Evolutionary conservation across 208 protist genomes (phyloP), one percentile per base, ranked within the genome.

Genomic region (Leishmania mexicana): DNA sequence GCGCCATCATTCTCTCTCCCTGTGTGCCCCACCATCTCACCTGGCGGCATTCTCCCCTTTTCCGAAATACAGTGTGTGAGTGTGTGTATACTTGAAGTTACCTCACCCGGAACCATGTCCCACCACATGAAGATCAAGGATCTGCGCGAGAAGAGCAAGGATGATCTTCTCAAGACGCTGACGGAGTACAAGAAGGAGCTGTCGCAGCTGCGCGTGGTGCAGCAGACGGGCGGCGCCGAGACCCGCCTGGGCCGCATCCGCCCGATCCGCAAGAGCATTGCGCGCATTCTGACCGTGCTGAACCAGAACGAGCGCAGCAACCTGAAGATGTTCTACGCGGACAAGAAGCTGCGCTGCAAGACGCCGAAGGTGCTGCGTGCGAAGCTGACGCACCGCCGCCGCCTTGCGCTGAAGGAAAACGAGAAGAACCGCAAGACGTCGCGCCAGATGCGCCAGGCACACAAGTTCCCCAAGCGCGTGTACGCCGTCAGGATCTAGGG

Each of bases 121-220:
- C 90, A 95, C 87, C 90, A 94, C 94, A 81, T 89, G 75, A 96
- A 96, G 88, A 89, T 96, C 80, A 95, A 94, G 87, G 94, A 97
- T 62, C 92, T 99, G 73, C 96, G 98, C 78, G 93, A 89, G 57
- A 98, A 99, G 95, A 93, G 78, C 89, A 99, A 99, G 94, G 98
- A 98, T 67, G 98, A 99, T 42, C 96, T 99, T 76, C 54, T 98
- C 79, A 98, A 98, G 90, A 95, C 99, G 96, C 97, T 99, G 65
- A 94, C 95, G 17, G 94, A 99, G 81, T 96, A 98, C 85, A 99
- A 99, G 95, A 99, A 97, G 85, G 98, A 99, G 95, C 97, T 99
- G 70, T 95, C 96, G n/a, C 85, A 97, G 87, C 95, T 99, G 70
- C 96, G 98, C 83, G 98, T 99, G 13, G 96, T 96, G 74, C 97